Conservation (phyloP, 257 asterid species). For the Fraxinus pennsylvanica region DNA sequence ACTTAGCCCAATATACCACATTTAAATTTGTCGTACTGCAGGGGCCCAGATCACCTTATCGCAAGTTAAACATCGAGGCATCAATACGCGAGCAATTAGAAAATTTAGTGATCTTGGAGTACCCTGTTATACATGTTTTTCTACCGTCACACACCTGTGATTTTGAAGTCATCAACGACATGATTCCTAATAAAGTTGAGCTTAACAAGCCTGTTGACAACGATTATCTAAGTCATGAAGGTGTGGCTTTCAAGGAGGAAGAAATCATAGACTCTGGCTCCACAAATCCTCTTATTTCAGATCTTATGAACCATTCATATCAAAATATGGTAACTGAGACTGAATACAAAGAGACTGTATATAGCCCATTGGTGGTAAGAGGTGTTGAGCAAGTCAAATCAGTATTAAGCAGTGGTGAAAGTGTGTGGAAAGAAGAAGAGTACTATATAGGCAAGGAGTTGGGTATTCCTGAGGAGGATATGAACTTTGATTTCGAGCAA, state of each 20-base stretch:
- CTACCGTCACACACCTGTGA: slow-evolving; percentile 69
- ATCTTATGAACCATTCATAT: slow-evolving; percentile 38
- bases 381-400: slow-evolving; percentile 21
- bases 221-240: slow-evolving; percentile 43
- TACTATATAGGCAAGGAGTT: slow-evolving; percentile 27
- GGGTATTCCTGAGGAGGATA: slow-evolving; percentile 41
- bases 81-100: slow-evolving; percentile 70
- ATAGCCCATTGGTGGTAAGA: slow-evolving; percentile 22
- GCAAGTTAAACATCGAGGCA: slow-evolving; percentile 48
- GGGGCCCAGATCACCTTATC: slow-evolving; percentile 65
- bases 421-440: slow-evolving; percentile 18
- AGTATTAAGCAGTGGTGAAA: slow-evolving; percentile 10
- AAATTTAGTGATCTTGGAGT: slow-evolving; percentile 60
- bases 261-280: slow-evolving; percentile 56
- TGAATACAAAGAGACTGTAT: slow-evolving; percentile 14
- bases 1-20: not conserved
- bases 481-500: slow-evolving; percentile 48
- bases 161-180: slow-evolving; percentile 54
- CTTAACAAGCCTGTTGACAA: slow-evolving; percentile 32
- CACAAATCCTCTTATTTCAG: slow-evolving; percentile 47
- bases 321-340: slow-evolving; percentile 21
- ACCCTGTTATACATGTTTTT: slow-evolving; percentile 75
- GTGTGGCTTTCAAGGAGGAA: slow-evolving; percentile 71
- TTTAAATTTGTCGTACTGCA: slow-evolving; percentile 26
- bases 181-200: slow-evolving; percentile 31